Evolutionary conservation across 805 yeast genomes (phyloP).

Genomic region (Yueomyces sp.): DNA sequence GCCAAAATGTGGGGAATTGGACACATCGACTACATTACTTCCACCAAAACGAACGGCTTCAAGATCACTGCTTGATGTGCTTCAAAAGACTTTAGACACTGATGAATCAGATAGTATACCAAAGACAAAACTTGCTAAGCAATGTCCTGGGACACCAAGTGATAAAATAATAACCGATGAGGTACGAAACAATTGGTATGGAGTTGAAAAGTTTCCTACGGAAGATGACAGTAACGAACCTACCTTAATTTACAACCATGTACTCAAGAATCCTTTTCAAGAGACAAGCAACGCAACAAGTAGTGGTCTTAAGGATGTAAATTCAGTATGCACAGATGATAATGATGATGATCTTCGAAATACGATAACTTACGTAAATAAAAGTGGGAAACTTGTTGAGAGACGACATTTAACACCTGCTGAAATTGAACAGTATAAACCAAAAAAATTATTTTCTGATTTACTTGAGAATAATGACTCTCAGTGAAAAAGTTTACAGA

Average conservation of each 20-base stretch:
- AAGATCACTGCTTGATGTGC: not conserved
- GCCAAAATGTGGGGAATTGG: too few species aligned
- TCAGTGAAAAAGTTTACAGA: not conserved
- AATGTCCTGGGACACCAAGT: conserved; percentile 25
- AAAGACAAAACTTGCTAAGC: conserved; percentile 3
- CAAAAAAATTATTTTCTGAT: conserved; percentile 16
- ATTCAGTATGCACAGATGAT: conserved; percentile 4
- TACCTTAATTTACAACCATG: not conserved
- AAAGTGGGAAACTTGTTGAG: conserved; percentile 22
- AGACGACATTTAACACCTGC: conserved; percentile 10
- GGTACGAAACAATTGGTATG: conserved; percentile 23
- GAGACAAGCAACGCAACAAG: not conserved
- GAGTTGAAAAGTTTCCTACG: too few species aligned
- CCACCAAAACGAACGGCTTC: conserved; percentile 10
- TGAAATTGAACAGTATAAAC: conserved; percentile 16
- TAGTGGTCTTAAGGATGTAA: not conserved
- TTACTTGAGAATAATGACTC: not conserved
- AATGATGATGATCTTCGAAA: conserved; percentile 9
- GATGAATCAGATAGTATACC: not conserved
- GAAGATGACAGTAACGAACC: too few species aligned
- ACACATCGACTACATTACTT: not conserved
- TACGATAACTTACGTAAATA: conserved; percentile 22
- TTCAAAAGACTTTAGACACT: conserved; percentile 1
- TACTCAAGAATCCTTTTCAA: not conserved
- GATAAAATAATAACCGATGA: conserved; percentile 23